phyloP scores from a whole-genome alignment of 1,284 basidiomycete species.

The Veloboletus limbatus region DNA sequence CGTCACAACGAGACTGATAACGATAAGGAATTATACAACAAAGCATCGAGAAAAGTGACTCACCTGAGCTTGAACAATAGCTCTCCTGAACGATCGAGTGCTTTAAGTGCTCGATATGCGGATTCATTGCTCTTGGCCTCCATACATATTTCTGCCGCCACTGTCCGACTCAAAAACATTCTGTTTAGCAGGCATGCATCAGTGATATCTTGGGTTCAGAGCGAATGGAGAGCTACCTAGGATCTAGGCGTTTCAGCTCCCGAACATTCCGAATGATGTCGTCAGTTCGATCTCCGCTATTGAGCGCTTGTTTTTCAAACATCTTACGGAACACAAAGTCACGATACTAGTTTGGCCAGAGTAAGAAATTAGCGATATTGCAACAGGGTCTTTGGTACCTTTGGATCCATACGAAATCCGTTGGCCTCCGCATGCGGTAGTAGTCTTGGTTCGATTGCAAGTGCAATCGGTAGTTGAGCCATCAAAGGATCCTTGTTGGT shows the following conservation, averaged over 20 bases:
- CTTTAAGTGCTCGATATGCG: slow-evolving; percentile 64
- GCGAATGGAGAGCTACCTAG: slow-evolving; percentile 41
- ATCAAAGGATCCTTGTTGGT: slow-evolving; percentile 64
- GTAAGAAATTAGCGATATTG: slow-evolving; percentile 15
- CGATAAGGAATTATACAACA: slow-evolving; percentile 11
- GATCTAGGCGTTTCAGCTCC: slow-evolving; percentile 63
- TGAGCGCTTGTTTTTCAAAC: slow-evolving; percentile 59
- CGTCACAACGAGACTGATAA: slow-evolving; percentile 48
- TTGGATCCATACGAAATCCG: slow-evolving; percentile 72
- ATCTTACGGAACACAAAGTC: slow-evolving; percentile 80
- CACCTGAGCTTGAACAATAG: slow-evolving; percentile 61
- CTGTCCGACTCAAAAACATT: slow-evolving; percentile 76
- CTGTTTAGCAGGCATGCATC: slow-evolving; percentile 36
- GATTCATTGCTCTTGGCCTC: slow-evolving; percentile 66
- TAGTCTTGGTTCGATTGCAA: slow-evolving; percentile 72
- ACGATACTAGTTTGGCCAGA: slow-evolving; percentile 52
- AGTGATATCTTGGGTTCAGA: slow-evolving; percentile 9
- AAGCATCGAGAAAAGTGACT: slow-evolving; percentile 25
- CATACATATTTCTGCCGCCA: slow-evolving; percentile 77
- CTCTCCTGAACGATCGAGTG: slow-evolving; percentile 56
- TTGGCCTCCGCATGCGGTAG: slow-evolving; percentile 67
- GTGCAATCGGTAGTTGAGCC: slow-evolving; percentile 68
- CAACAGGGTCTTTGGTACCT: slow-evolving; percentile 40
- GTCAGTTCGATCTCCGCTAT: slow-evolving; percentile 50
- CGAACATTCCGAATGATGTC: slow-evolving; percentile 66